Base-by-base conservation (phyloP, 441 rosid genomes). In the Adansonia rubrostipa region DNA sequence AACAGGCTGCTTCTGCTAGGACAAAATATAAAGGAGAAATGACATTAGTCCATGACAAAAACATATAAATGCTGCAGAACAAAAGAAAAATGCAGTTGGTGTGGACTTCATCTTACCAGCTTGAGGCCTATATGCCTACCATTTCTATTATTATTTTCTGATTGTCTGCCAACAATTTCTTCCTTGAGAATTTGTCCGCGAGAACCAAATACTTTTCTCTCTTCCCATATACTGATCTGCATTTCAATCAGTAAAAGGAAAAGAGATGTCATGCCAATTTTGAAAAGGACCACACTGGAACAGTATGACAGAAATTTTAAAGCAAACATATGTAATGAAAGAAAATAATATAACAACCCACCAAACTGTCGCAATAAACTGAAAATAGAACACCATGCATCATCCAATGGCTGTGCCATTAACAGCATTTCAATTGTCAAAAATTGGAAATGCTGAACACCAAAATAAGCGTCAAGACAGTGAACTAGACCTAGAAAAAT, bases 181-280 rank as follows among this genome's bases (percentile, higher is more conserved):
- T 94, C 99, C 86, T 92, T 96, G 60, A 96, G 92, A 81, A 88
- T 85, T 78, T 92, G 97, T 24, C 94, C 98, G 33, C 87, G 89
- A 45, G 99, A 93, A 87, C 98, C 97, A 91, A 95, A 95, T 73
- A 95, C 99, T 80, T 95, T 95, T 84, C 99, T 87, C 69, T 95
- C 98, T 83, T 95, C 99, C 98, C 97, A 96, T 75, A 94, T 94
- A 77, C 88, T 80, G 76, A 96, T 84, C 99, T 96, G 84, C 74
- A 64, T 13, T 36, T 10, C 51, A 47, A 57, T 64, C 24, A 66
- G 13, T 33, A 74, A 19, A 80, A 78, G 56, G 19, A 47, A 19
- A 28, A 13, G 51, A 22, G 19, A 54, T 4, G 48, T 22, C 44
- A 65, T 14, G 33, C 33, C 19, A 70, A 62, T 42, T 56, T 72